These are phyloP conservation scores for Elongisporangium senticosum DNA, from an alignment of 352 stramenopile species.

Conservation along the genomic window DNA sequence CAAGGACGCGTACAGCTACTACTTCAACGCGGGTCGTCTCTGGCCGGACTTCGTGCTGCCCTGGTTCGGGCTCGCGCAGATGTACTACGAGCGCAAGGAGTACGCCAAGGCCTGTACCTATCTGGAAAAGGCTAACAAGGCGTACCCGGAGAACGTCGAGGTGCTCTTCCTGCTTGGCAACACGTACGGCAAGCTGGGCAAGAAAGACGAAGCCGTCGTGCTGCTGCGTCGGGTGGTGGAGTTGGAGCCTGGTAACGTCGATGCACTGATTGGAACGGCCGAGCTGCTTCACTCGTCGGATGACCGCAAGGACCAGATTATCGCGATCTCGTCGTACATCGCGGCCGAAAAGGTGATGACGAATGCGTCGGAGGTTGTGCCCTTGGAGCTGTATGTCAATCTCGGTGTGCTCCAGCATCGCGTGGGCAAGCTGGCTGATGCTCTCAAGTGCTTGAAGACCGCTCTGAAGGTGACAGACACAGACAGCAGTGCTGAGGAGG, in stretches of 20 bases:
- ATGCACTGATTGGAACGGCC: constrained; percentile 76
- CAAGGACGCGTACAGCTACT: constrained; percentile 95
- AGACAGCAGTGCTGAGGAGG: constrained; percentile 25
- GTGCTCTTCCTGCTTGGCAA: constrained; percentile 76
- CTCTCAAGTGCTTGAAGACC: constrained; percentile 88
- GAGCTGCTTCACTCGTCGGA: constrained; percentile 73
- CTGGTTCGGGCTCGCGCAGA: constrained; percentile 84
- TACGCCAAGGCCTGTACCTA: constrained; percentile 79
- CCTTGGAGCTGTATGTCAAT: constrained; percentile 84
- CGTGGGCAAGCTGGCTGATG: constrained; percentile 85
- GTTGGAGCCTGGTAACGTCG: constrained; percentile 79
- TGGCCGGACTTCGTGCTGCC: constrained; percentile 84
- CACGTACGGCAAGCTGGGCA: constrained; percentile 77
- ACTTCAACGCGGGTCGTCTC: constrained; percentile 90
- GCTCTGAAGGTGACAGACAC: constrained; percentile 54
- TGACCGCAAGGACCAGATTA: constrained; percentile 85
- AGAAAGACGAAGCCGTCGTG: constrained; percentile 75
- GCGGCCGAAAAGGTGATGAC: constrained; percentile 85
- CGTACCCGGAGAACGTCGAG: constrained; percentile 85
- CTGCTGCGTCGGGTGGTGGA: constrained; percentile 81
- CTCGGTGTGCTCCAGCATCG: constrained; percentile 77
- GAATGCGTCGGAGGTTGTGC: constrained; percentile 71
- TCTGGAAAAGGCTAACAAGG: constrained; percentile 86
- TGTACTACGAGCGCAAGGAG: constrained; percentile 87
- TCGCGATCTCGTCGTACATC: constrained; percentile 87